Percentiles rank a stretch among this genome's conserved stretches.
These are phyloP conservation scores for Recurvomyces mirabilis DNA, from an alignment of 495 filamentous ascomycete genomes.

Conservation along the genomic window DNA sequence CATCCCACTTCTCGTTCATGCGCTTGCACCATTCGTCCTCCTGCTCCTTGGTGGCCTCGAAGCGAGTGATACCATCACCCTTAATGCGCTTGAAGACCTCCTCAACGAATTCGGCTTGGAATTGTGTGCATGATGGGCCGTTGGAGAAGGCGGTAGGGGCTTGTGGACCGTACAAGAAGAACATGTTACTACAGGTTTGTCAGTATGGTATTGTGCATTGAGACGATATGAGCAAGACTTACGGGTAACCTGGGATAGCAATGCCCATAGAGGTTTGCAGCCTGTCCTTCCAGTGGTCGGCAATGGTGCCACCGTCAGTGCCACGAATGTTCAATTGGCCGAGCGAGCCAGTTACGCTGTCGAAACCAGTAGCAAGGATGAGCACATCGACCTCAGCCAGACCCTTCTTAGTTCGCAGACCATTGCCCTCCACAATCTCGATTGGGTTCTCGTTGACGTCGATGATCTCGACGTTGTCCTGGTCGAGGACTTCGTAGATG, in stretches of 20 bases:
- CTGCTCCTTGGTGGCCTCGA: constrained; percentile 34
- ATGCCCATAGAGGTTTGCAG: constrained; percentile 40
- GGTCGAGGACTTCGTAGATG: constrained; percentile 50
- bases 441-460: constrained; percentile 41
- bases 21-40: constrained; percentile 25
- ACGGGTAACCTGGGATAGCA: constrained; percentile 14
- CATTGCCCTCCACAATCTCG: constrained; percentile 34
- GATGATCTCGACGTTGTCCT: constrained; percentile 44
- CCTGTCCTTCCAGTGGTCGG: constrained; percentile 37
- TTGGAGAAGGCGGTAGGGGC: constrained; percentile 41
- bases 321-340: constrained; percentile 36
- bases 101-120: constrained; percentile 43
- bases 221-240: not conserved
- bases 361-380: constrained; percentile 43
- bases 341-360: constrained; percentile 41
- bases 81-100: constrained; percentile 34
- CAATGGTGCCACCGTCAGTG: constrained; percentile 30
- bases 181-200: constrained; percentile 40
- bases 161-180: constrained; percentile 40
- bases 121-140: constrained; percentile 40
- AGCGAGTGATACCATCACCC: constrained; percentile 27
- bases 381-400: constrained; percentile 37
- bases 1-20: constrained; percentile 23
- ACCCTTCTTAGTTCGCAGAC: constrained; percentile 33
- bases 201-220: constrained; percentile 6